Percentiles rank a stretch among this genome's conserved stretches.
phyloP scores from a whole-genome alignment of 2,329 filamentous ascomycete genomes.

The Fusarium sulawesiense region DNA sequence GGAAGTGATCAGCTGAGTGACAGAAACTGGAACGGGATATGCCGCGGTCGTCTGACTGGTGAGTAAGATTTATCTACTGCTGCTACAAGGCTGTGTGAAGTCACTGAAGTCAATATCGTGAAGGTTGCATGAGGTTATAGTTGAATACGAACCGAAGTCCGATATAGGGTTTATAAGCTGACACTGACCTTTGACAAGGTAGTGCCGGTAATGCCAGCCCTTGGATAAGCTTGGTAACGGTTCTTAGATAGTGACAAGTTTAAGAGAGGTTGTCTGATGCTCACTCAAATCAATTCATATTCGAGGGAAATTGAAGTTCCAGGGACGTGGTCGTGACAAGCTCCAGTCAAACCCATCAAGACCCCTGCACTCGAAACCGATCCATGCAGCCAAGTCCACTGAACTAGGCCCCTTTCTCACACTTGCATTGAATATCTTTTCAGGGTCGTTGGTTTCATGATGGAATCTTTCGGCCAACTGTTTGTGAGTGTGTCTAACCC shows the following conservation, averaged over 20 bases:
- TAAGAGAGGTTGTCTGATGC: constrained; percentile 3
- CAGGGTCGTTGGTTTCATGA: constrained; percentile 43
- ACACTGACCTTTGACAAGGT: neutral
- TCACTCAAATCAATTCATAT: constrained; percentile 1
- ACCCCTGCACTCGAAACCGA: constrained; percentile 35
- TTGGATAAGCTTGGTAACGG: neutral
- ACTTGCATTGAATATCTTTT: constrained; percentile 35
- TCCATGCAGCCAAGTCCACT: constrained; percentile 30
- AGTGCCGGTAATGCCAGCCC: neutral
- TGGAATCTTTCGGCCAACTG: constrained; percentile 14
- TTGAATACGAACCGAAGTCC: neutral
- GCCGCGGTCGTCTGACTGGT: neutral
- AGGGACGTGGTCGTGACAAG: constrained; percentile 40
- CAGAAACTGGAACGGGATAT: neutral
- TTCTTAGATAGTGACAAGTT: neutral
- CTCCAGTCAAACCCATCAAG: constrained; percentile 32
- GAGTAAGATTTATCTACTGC: neutral
- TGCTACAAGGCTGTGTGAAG: constrained; percentile 4
- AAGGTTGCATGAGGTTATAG: neutral
- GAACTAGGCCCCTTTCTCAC: constrained; percentile 34
- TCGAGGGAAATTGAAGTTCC: constrained; percentile 37
- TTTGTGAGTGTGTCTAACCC: neutral
- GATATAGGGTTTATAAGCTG: constrained; percentile 1
- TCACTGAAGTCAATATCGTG: neutral
- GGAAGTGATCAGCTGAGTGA: constrained; percentile 28